Evolutionary conservation across 2,329 filamentous ascomycete genomes (phyloP), one percentile per base, ranked within the genome.

Genomic region (Botrytis aclada): DNA sequence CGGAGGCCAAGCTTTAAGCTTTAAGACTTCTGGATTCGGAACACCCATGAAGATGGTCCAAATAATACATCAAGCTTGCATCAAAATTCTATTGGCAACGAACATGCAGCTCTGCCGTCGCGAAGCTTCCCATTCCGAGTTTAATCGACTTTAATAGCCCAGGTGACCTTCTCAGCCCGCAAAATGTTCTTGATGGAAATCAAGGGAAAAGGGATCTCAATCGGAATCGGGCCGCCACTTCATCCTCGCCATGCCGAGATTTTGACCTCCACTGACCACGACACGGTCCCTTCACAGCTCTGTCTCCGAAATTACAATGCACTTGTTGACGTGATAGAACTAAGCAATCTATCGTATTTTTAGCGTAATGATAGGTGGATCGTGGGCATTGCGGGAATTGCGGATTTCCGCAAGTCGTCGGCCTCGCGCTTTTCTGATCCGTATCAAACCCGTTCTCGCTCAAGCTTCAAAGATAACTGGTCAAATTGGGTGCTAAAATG

Each of bases 81-180:
- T 69, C 47, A 41, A 41, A 43, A 56, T 12, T 32, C 34, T 56
- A 69, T 69, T 69, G 47, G 47, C 34, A 56, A 20, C 39, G 34
- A 67, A 32, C 20, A 20, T 56, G 65, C 65, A 69, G 47, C 65
- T 69, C 65, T 41, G 65, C 65, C 65, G 47, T 32, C n/a, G 29
- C 47, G 29, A 56, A 41, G 47, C 45, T 54, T 54, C 56, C 18
- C 25, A 39, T 67, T 45, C 47, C 64, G 34, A 41, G 37, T 37
- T 7, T 16, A 41, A 39, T 56, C 37, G n/a, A 56, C 37, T 25
- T 39, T 14, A 25, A 56, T 56, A 7, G 47, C 47, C 43, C 47
- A 56, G 65, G 39, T 56, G 65, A 41, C 37, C 65, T 56, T 41
- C 51, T 32, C 65, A 69, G 29, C 54, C 25, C 47, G 47, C 65